Base-by-base conservation (phyloP, 2,329 filamentous ascomycete genomes). In the Apiospora arundinis region DNA sequence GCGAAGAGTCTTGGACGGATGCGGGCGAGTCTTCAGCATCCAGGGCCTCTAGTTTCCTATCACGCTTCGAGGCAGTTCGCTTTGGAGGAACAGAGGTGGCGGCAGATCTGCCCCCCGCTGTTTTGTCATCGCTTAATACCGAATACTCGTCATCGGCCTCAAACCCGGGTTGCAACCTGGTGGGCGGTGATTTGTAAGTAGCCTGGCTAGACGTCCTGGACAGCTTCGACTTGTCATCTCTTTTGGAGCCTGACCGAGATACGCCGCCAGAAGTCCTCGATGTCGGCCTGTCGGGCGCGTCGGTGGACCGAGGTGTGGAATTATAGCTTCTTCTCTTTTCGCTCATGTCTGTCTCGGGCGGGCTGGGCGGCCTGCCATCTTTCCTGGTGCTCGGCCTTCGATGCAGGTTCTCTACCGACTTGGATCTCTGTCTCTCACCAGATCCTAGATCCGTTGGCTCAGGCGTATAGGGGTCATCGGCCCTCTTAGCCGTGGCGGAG, bases 381-480 rank as follows among this genome's bases (percentile, higher is more conserved):
- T 81, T 86, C 74, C 73, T 70, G 16, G 37, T 25, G 40, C 68
- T 70, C 23, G 77, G 75, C 5, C 81, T 81, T 80, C 71, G 32
- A 45, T 66, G 28, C 83, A 79, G 23, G 82, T 79, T 40, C 86
- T 85, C 28, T 80, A 63, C 79, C 42, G 87, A 88, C 77, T 85
- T 88, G 40, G 86, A 85, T 73, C 85, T 84, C 70, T 78, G 79
- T 71, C 83, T 81, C 60, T 86, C 85, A 70, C 83, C 84, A 28
- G 85, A 84, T 69, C 90, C 90, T 28, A 93, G 76, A 77, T 94
- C 92, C 28, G 92, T 94, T 28, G 92, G 87, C 73, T 94, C 92
- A 23, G 93, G 93, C 1, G 93, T 95, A 67, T 87, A 80, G 1
- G 87, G 87, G 70, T 90, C 42, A 16, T 45, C 86, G 73, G 74